Evolutionary conservation across 169 alveolate genomes (phyloP), one percentile per base, ranked within the genome.

Genomic region (Amoebophrya sp.): DNA sequence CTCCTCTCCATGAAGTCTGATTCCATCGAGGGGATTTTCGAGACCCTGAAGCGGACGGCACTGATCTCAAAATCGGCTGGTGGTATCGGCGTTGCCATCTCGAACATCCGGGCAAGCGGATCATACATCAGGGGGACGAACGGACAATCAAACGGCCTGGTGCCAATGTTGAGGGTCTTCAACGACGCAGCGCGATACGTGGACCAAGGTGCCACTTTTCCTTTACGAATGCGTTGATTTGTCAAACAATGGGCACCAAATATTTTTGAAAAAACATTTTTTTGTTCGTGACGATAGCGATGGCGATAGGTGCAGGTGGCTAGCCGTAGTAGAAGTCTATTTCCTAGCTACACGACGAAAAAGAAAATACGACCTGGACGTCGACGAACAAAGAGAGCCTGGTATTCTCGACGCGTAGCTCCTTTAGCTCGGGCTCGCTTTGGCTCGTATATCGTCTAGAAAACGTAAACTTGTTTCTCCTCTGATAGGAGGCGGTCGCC

Each of bases 21-120:
- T 91, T 97, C 99, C 29, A 97, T 98, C n/a, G 98, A 97, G 69
- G 99, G 99, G 0, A 98, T 98, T 26, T 98, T 97, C 92, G 99
- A 97, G 91, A 98, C 99, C 0, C 67, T 93, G 50, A 89, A 91
- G 91, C 91, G 40, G 40, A 92, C 99, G 92, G 99, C 99, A 40
- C 92, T 97, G 87, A 98, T 98, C 89, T 96, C 99, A 91, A 98
- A 98, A 93, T 94, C 97, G 16, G 99, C 99, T 0, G 99, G 99
- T 5, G 99, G 99, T 13, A 97, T 98, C 41, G 99, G 99, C 50
- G 96, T 98, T 20, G 97, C 99, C 23, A 96, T 98, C 42, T 97
- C 96, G 91, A 97, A 97, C 89, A 97, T 98, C 89, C 93, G 99
- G 90, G 98, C 99, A 0, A 94, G 97, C 7, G 98, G 98, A 45